Evolutionary conservation across 805 yeast species (phyloP).

Genomic region (Wickerhamomyces alni): DNA sequence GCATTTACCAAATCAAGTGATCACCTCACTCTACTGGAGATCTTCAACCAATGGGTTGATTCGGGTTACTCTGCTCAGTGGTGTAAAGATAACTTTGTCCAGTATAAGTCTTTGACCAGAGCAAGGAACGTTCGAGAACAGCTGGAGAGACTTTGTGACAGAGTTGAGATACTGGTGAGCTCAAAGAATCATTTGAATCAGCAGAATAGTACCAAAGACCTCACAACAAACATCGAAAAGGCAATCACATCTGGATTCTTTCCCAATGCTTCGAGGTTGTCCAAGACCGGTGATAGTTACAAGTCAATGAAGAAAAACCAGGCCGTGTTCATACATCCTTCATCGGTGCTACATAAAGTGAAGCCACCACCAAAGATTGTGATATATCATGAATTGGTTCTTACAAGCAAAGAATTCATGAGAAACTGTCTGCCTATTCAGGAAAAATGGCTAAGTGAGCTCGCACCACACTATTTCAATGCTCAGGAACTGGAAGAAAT

Average conservation of each 20-base stretch:
- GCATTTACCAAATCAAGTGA: slow-evolving; percentile 58
- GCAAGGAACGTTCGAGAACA: slow-evolving; percentile 71
- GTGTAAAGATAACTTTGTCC: slow-evolving; percentile 83
- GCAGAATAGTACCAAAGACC: slow-evolving; percentile 31
- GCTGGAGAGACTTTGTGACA: slow-evolving; percentile 51
- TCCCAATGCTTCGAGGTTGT: slow-evolving; percentile 88
- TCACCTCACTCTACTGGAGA: slow-evolving; percentile 67
- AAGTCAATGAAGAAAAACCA: slow-evolving; percentile 59
- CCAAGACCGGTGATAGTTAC: slow-evolving; percentile 73
- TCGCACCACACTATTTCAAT: slow-evolving; percentile 53
- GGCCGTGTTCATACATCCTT: slow-evolving; percentile 80
- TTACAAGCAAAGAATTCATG: slow-evolving; percentile 87
- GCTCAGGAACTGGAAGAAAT: slow-evolving; percentile 14
- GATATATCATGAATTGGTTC: slow-evolving; percentile 75
- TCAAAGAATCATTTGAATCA: slow-evolving; percentile 26
- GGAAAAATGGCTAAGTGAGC: slow-evolving; percentile 66
- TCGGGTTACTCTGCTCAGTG: slow-evolving; percentile 65
- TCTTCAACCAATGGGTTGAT: slow-evolving; percentile 73
- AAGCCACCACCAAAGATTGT: slow-evolving; percentile 73
- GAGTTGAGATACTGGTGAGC: slow-evolving; percentile 39
- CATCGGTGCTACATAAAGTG: slow-evolving; percentile 57
- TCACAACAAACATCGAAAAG: slow-evolving; percentile 71
- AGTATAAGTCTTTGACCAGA: slow-evolving; percentile 63
- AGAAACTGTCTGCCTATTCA: slow-evolving; percentile 69
- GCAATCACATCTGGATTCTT: slow-evolving; percentile 88